These are phyloP conservation scores for Oryza nivara DNA, from an alignment of 176 grass and related monocot species.

Conservation along the genomic window DNA sequence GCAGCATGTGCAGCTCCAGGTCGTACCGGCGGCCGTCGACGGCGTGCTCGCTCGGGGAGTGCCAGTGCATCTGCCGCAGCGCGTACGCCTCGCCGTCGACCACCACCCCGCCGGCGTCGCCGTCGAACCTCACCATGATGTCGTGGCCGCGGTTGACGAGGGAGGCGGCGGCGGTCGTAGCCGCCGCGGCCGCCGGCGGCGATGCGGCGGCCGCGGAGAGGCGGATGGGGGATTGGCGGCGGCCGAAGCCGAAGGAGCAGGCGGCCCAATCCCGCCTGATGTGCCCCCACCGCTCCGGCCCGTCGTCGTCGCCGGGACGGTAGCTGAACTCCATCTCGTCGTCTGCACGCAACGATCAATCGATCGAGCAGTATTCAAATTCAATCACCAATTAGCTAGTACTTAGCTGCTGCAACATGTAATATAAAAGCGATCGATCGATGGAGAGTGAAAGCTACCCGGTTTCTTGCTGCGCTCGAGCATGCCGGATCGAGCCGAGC, in stretches of 20 bases:
- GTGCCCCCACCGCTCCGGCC: conserved; percentile 63
- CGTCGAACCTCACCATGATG: conserved; percentile 65
- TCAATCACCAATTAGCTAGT: background rate
- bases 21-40: conserved; percentile 62
- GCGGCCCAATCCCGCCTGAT: conserved; percentile 54
- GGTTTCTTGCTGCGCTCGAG: conserved; percentile 38
- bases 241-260: conserved; percentile 56
- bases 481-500: conserved; percentile 8
- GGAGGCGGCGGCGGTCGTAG: background rate
- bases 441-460: conserved; percentile 24
- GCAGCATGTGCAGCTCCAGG: conserved; percentile 85
- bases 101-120: conserved; percentile 52
- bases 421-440: too few relatives aligned
- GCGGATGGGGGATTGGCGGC: conserved; percentile 62
- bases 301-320: conserved; percentile 20
- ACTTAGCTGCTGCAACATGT: background rate
- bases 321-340: conserved; percentile 70
- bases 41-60: conserved; percentile 81
- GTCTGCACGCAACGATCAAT: conserved; percentile 8
- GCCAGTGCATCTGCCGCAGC: conserved; percentile 84
- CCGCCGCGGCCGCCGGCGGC: background rate
- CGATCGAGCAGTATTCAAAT: background rate
- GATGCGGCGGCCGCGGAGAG: conserved; percentile 29
- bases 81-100: conserved; percentile 58
- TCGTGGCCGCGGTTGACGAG: conserved; percentile 71